Evolutionary conservation across 2,329 filamentous ascomycete species (phyloP).

Genomic region (Chalara sp.): DNA sequence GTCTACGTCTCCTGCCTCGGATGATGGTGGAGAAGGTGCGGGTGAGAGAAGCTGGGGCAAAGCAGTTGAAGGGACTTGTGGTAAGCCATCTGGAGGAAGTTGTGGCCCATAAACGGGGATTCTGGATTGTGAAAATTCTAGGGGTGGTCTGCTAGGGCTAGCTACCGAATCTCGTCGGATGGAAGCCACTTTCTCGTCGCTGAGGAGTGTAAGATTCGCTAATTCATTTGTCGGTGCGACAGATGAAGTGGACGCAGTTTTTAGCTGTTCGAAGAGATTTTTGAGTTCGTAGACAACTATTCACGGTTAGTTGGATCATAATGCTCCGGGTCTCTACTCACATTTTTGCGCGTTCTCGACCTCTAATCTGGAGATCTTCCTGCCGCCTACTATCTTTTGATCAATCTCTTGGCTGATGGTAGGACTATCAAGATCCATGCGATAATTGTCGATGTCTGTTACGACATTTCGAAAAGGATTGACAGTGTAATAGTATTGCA

Average conservation of each 20-base stretch:
- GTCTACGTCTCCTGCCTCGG: conserved; percentile 23
- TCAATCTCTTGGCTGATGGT: conserved; percentile 40
- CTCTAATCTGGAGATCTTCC: conserved; percentile 53
- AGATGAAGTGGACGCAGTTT: conserved; percentile 51
- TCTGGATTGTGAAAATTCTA: conserved; percentile 12
- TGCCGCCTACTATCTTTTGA: conserved; percentile 68
- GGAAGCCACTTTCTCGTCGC: conserved; percentile 45
- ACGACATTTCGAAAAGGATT: conserved; percentile 75
- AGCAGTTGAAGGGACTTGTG: background rate
- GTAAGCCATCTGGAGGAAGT: conserved; percentile 11
- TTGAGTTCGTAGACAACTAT: conserved; percentile 70
- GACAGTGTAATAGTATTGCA: conserved; percentile 93
- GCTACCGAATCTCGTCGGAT: conserved; percentile 40
- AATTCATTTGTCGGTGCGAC: conserved; percentile 70
- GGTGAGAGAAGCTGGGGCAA: background rate
- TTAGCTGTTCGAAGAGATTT: conserved; percentile 63
- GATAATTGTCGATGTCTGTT: conserved; percentile 64
- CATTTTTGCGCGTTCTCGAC: conserved; percentile 63
- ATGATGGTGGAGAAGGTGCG: conserved; percentile 7
- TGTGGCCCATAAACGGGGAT: conserved; percentile 22
- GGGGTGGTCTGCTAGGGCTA: conserved; percentile 24
- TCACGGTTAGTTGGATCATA: conserved; percentile 8
- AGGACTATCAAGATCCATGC: conserved; percentile 57
- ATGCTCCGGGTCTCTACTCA: conserved; percentile 38
- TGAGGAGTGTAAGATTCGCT: conserved; percentile 71